These are phyloP conservation scores for Ceratocystis variospora DNA, from an alignment of 2,329 filamentous ascomycete genomes.

Conservation along the genomic window DNA sequence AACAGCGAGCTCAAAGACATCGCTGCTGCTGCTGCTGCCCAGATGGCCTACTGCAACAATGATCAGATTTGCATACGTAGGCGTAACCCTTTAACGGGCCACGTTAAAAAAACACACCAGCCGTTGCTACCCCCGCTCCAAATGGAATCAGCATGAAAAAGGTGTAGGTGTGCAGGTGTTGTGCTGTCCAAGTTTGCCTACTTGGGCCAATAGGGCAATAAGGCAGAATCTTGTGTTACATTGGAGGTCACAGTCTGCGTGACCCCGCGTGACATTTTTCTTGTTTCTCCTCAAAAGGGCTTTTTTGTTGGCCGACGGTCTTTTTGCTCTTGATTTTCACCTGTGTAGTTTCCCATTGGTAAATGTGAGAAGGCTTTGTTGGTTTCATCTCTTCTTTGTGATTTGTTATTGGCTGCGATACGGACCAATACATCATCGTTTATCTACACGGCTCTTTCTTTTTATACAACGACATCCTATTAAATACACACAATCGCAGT, in stretches of 20 bases:
- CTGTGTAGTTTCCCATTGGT: background rate
- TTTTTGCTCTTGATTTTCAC: background rate
- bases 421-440: background rate
- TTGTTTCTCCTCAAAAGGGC: background rate
- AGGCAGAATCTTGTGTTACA: constrained; percentile 4
- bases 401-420: background rate
- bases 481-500: background rate
- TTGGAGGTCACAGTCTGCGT: constrained; percentile 1
- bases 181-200: constrained; percentile 5
- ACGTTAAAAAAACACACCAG: background rate
- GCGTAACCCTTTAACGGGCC: too few species aligned
- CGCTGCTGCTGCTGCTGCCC: background rate
- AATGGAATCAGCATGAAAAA: background rate
- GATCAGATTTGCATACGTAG: background rate
- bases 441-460: background rate
- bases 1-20: background rate
- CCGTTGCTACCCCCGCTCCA: background rate
- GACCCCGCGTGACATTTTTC: constrained; percentile 2
- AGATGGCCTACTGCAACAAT: background rate
- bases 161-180: background rate
- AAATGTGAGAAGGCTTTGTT: background rate
- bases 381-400: background rate
- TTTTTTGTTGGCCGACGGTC: background rate
- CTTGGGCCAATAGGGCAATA: constrained; percentile 8
- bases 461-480: background rate